These are phyloP conservation scores for Aspergillus ustus DNA, from an alignment of 2,329 filamentous ascomycete species.

Conservation along the genomic window DNA sequence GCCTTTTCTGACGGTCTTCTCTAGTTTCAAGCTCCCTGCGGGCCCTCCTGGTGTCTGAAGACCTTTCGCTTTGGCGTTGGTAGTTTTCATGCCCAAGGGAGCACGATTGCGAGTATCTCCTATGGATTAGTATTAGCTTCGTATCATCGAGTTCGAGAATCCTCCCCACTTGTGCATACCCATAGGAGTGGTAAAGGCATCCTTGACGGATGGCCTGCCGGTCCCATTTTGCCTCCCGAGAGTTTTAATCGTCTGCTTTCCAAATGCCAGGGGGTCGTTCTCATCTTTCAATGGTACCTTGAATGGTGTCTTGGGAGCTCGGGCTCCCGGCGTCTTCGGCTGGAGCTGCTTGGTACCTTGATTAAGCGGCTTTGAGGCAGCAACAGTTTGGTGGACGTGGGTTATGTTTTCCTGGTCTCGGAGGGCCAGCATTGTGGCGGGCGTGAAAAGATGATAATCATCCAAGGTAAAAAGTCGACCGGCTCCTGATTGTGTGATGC, in stretches of 20 bases:
- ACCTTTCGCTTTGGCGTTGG: slow-evolving; percentile 81
- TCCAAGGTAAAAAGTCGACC: slow-evolving; percentile 18
- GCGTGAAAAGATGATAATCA: slow-evolving; percentile 24
- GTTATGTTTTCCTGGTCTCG: slow-evolving; percentile 88
- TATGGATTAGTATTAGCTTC: slow-evolving; percentile 11
- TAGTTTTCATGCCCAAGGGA: slow-evolving; percentile 90
- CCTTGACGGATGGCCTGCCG: slow-evolving; percentile 59
- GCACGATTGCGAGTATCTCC: slow-evolving; percentile 72
- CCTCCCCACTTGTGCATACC: slow-evolving; percentile 57
- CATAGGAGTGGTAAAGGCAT: slow-evolving; percentile 77
- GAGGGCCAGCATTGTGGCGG: slow-evolving; percentile 70
- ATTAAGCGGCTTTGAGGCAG: slow-evolving; percentile 72
- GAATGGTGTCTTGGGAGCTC: slow-evolving; percentile 81
- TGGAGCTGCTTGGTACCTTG: slow-evolving; percentile 65
- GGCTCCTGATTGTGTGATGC: neutral
- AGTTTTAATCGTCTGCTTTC: slow-evolving; percentile 63
- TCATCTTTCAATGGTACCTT: slow-evolving; percentile 81
- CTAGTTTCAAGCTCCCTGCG: slow-evolving; percentile 61
- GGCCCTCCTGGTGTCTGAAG: slow-evolving; percentile 70
- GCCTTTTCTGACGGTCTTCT: slow-evolving; percentile 65
- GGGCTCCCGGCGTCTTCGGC: slow-evolving; percentile 78
- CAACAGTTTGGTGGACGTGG: slow-evolving; percentile 72
- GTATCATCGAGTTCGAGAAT: neutral
- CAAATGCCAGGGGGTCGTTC: slow-evolving; percentile 67
- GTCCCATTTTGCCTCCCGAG: slow-evolving; percentile 63